Evolutionary conservation across 768 basidiomycete species (phyloP).

Genomic region (Boletus coccyginus): DNA sequence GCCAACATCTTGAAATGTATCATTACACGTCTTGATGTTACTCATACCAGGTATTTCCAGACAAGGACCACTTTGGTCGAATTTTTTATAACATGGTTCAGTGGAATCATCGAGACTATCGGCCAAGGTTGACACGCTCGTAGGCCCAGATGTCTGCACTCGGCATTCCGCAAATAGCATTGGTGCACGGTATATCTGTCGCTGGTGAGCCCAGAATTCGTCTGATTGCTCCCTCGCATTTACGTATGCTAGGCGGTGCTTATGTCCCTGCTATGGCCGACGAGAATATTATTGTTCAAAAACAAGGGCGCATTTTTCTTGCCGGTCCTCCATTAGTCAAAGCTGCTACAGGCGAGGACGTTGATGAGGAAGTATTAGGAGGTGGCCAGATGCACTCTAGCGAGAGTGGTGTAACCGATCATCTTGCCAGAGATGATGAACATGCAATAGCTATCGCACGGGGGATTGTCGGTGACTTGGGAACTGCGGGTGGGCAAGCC

Average conservation of each 20-base stretch:
- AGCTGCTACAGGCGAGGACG: conserved; percentile 89
- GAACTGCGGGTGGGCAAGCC: conserved; percentile 53
- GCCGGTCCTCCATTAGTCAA: conserved; percentile 94
- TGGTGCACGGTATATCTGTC: conserved; percentile 93
- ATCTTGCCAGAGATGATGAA: conserved; percentile 80
- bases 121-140: conserved; percentile 8
- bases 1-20: not conserved
- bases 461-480: conserved; percentile 74
- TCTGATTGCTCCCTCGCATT: conserved; percentile 3
- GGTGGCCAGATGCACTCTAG: conserved; percentile 90
- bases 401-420: conserved; percentile 89
- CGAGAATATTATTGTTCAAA: conserved; percentile 85
- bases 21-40: not conserved
- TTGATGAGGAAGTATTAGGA: conserved; percentile 90
- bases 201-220: conserved; percentile 48
- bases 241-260: conserved; percentile 61
- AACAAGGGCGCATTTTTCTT: conserved; percentile 92
- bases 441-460: conserved; percentile 81
- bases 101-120: not conserved
- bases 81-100: conserved; percentile 96
- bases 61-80: conserved; percentile 92
- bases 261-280: conserved; percentile 98
- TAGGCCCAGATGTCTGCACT: conserved; percentile 92
- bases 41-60: conserved; percentile 69
- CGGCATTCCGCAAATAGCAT: conserved; percentile 86